phyloP scores from a whole-genome alignment of 2,329 filamentous ascomycete genomes.

The Penicillium vulpinum region DNA sequence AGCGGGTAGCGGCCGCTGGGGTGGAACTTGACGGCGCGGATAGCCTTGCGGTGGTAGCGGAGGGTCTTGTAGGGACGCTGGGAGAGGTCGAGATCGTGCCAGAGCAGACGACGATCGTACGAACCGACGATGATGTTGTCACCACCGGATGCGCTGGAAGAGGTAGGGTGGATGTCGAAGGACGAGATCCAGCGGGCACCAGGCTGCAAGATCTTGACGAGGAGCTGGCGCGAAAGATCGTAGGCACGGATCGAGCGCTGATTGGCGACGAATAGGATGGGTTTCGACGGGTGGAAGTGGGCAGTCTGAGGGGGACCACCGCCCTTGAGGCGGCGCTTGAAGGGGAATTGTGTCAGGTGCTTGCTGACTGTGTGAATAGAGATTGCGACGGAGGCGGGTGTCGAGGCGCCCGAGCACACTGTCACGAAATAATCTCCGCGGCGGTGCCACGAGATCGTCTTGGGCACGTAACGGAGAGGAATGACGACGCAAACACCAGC shows the following conservation, averaged over 20 bases:
- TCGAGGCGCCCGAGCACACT: constrained; percentile 68
- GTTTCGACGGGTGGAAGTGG: constrained; percentile 90
- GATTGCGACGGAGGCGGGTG: constrained; percentile 62
- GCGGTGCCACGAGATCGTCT: constrained; percentile 90
- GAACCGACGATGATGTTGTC: constrained; percentile 93
- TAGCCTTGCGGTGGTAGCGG: constrained; percentile 89
- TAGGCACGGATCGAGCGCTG: constrained; percentile 92
- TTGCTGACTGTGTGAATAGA: constrained; percentile 94
- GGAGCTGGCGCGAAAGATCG: constrained; percentile 85
- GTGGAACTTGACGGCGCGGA: constrained; percentile 86
- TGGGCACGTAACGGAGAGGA: constrained; percentile 76
- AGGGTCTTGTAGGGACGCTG: constrained; percentile 92
- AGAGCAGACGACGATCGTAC: constrained; percentile 89
- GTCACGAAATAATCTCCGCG: constrained; percentile 93
- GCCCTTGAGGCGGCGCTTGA: constrained; percentile 69
- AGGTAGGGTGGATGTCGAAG: constrained; percentile 86
- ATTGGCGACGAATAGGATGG: constrained; percentile 94
- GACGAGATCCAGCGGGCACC: constrained; percentile 93
- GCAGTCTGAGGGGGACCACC: constrained; percentile 80
- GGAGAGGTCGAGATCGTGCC: constrained; percentile 95
- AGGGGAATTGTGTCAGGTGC: constrained; percentile 91
- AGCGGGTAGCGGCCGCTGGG: constrained; percentile 72
- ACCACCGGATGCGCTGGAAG: constrained; percentile 85
- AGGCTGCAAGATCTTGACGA: constrained; percentile 90
- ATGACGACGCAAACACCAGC: constrained; percentile 75